Base-by-base conservation (phyloP, 768 basidiomycete genomes). In the Rhizopogon vulgaris region DNA sequence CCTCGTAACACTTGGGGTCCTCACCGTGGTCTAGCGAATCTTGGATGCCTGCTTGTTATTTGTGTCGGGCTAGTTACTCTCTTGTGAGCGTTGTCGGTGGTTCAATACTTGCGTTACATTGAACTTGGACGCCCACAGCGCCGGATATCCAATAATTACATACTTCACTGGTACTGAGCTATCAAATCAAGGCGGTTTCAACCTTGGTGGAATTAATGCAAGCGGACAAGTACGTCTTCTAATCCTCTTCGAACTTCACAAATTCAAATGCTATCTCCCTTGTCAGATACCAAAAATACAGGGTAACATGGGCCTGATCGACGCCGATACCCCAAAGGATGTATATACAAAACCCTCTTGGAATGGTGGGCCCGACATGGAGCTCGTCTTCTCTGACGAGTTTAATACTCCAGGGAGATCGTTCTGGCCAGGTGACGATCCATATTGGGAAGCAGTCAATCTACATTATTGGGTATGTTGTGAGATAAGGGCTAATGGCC, bases 361-460 rank as follows among this genome's bases (percentile, higher is more conserved):
- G 59, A 71, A 73, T 34, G 85, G 90, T 57, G 83, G 86, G 4
- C 67, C 71, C 41, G 80, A 77, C 30, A 62, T 64, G 63, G 57
- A 68, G 41, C 73, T 91, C 24, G 84, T 89, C 9, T 91, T 88
- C 64, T 84, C 82, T 4, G 90, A 92, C 67, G 90, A 92, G 63
- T 91, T 92, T 63, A 84, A 91, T 62, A 71, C 71, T 24, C 82
- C 84, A 18, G 87, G 87, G 4, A 73, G 90, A 55, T 77, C 84
- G 4, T 91, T 91, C 61, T 90, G 87, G 70, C 80, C 84, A 38
- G 87, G 87, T 5, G 88, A 91, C 56, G 90, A 92, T 64, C 90
- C 90, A 3, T 91, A 86, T 59, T 88, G 87, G 86, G 85, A 89
- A 62, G 86, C 74, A 0, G 71, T 56, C 17, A 64, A 76, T 57